Evolutionary conservation across 164 flowering plant genomes (phyloP), one percentile per base, ranked within the genome.

Genomic region (Magnolia changhungtana): DNA sequence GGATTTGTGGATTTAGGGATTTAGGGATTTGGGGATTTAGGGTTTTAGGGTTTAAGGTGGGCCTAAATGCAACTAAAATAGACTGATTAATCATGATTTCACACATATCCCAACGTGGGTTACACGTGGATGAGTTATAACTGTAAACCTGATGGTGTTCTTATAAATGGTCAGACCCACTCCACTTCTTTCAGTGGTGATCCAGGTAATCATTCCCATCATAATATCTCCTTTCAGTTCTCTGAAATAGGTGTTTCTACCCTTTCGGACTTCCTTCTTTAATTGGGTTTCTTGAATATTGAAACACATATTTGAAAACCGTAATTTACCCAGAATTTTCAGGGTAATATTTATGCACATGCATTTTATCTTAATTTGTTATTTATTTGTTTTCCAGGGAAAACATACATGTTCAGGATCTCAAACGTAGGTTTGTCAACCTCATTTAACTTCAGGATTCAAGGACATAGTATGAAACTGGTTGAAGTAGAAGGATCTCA

Each of bases 401-500:
- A 90, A 78, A 89, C 90, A 0, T 94, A 92, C 86, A 87, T 84
- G 85, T 84, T 92, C 78, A 85, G 96, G 81, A 72, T 94, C 31
- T 86, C 96, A 75, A 94, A 94, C 78, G 90, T 94, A 59, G 96
- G 98, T 0, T 74, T 90, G 52, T 72, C 86, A 49, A 88, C 91
- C 50, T 85, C 98, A 11, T 63, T 94, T 75, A 92, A 94, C 81
- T 92, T 94, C 76, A 86, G 96, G 79, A 90, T 94, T 76, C 96
- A 91, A 69, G 91, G 89, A 7, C 96, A 94, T 71, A 80, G 58
- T 4, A 7, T 94, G 85, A 89, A 61, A 75, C 84, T 94, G 14
- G 86, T 91, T 31, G 96, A 94, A 82, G 87, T 91, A 0, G 98
- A 92, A 83, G 97, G 96, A 64, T 75, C 92, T 69, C 93, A 94